Evolutionary conservation across 192 early-diverging fungal species (phyloP), one percentile per base, ranked within the genome.

Genomic region (Hyaloraphidium curvatum): DNA sequence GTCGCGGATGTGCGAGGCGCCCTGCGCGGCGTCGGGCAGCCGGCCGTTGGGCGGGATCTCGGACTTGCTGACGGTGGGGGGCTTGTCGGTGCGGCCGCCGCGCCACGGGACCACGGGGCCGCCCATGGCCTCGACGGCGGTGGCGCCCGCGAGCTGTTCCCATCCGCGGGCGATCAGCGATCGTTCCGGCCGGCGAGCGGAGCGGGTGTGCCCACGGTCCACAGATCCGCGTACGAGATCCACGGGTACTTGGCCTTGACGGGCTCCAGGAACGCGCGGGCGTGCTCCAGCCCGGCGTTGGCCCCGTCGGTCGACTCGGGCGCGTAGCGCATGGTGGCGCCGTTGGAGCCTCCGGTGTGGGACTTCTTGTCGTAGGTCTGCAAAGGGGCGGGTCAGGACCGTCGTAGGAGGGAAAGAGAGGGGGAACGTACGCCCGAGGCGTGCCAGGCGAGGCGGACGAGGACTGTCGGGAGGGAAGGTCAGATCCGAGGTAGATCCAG

Each of bases 391-490:
- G n/a, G n/a, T n/a, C n/a, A n/a, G n/a, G n/a, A n/a, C n/a, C n/a
- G n/a, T n/a, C n/a, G n/a, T n/a, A n/a, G n/a, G n/a, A n/a, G n/a
- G n/a, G n/a, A n/a, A n/a, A n/a, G n/a, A n/a, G n/a, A n/a, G n/a
- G n/a, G n/a, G n/a, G n/a, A n/a, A n/a, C n/a, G n/a, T n/a, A n/a
- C n/a, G n/a, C 86, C 86, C 39, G 76, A 75, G 3, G 81, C 63
- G 67, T 89, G 86, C 86, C 86, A 89, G 30, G 85, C 86, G 23
- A 89, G 74, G 21, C 86, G 78, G 43, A 87, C 59, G 60, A 89
- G 69, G 28, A 89, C 68, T 1, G 84, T n/a, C n/a, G n/a, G n/a
- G n/a, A n/a, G n/a, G n/a, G n/a, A n/a, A n/a, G n/a, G n/a, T n/a
- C n/a, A n/a, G n/a, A n/a, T n/a, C n/a, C n/a, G n/a, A n/a, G n/a